Conservation (phyloP, 805 yeast genomes). For the Geotrichum ghanense region DNA sequence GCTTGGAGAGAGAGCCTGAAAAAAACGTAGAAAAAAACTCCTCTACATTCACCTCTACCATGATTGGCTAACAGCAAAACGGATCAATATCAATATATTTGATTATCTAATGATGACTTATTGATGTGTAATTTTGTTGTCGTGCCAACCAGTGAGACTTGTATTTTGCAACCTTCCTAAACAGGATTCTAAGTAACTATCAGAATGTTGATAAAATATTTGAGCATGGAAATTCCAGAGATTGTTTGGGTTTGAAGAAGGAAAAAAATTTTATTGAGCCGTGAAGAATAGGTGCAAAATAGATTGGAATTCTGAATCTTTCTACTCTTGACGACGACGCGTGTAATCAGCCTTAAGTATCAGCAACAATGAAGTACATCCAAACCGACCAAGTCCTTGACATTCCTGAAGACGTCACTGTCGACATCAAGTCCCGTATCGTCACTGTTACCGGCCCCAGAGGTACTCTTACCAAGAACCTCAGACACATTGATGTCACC, state of each 20-base stretch:
- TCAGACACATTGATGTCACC: conserved; percentile 87
- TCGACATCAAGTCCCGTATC: conserved; percentile 77
- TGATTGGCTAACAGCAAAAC: background rate
- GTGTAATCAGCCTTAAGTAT: no score
- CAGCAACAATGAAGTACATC: conserved; percentile 66
- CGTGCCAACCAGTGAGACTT: background rate
- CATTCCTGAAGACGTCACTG: conserved; percentile 82
- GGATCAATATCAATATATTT: no score
- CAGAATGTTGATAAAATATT: background rate
- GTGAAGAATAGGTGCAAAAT: no score
- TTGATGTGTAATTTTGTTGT: background rate
- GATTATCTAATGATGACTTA: background rate
- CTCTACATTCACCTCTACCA: background rate
- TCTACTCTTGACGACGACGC: no score
- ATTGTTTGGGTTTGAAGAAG: background rate
- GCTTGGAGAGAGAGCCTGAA: background rate
- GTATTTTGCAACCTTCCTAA: background rate
- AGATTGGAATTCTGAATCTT: no score
- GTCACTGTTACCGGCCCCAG: conserved; percentile 91
- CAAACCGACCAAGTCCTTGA: conserved; percentile 72
- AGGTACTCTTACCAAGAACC: conserved; percentile 78
- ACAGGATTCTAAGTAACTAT: background rate
- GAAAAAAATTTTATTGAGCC: no score
- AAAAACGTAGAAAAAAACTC: background rate
- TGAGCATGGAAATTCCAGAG: background rate